phyloP scores from a whole-genome alignment of 495 filamentous ascomycete species.

The Oleoguttula mirabilis region DNA sequence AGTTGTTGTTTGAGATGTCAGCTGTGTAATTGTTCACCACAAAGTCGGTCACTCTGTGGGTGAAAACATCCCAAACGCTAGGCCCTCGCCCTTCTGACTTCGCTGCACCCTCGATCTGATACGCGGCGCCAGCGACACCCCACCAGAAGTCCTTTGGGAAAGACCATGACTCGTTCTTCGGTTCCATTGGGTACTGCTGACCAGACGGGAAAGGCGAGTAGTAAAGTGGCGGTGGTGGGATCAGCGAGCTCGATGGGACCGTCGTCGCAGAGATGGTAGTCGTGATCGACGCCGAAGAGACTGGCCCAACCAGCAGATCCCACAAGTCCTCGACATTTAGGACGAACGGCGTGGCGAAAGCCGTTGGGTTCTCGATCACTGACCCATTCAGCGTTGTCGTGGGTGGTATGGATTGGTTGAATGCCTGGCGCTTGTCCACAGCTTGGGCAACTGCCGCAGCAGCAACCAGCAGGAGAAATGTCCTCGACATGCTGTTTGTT shows the following conservation, averaged over 20 bases:
- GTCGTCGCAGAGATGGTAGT: slow-evolving; percentile 13
- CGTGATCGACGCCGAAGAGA: slow-evolving; percentile 4
- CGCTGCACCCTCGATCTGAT: slow-evolving; percentile 28
- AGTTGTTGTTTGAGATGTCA: slow-evolving; percentile 25
- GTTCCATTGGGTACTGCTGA: slow-evolving; percentile 6
- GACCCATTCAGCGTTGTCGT: slow-evolving; percentile 8
- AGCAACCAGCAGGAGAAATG: slow-evolving; percentile 1
- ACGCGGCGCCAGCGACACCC: slow-evolving; percentile 28
- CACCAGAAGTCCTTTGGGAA: slow-evolving; percentile 25
- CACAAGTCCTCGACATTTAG: slow-evolving; percentile 17
- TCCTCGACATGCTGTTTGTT: not conserved
- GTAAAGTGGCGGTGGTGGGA: slow-evolving; percentile 13
- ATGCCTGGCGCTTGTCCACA: not conserved
- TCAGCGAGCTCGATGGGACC: slow-evolving; percentile 12
- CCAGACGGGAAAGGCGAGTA: slow-evolving; percentile 11
- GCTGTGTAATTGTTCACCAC: slow-evolving; percentile 7
- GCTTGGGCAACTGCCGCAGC: not conserved
- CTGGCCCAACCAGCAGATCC: slow-evolving; percentile 16
- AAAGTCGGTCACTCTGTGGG: slow-evolving; percentile 22
- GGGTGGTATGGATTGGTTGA: slow-evolving; percentile 12
- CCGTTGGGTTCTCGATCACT: slow-evolving; percentile 10
- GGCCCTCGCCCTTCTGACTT: slow-evolving; percentile 28
- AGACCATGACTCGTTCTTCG: slow-evolving; percentile 20
- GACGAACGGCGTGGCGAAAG: slow-evolving; percentile 11
- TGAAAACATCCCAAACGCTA: slow-evolving; percentile 23